Evolutionary conservation across 495 filamentous ascomycete genomes (phyloP), one percentile per base, ranked within the genome.

Genomic region (Hypoxylon perforatum): DNA sequence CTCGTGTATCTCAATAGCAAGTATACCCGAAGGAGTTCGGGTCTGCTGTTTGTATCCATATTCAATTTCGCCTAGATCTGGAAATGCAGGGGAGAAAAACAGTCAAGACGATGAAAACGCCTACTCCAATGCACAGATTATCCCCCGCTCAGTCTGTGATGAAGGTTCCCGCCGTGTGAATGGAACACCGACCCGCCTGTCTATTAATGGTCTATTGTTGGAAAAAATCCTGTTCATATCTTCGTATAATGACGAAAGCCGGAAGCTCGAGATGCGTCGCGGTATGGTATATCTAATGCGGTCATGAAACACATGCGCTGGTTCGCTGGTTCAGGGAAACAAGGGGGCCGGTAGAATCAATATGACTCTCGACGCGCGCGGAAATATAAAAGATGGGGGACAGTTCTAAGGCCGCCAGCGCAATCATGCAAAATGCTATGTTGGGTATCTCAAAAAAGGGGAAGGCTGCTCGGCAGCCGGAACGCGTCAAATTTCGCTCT

Each of bases 251-350:
- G 23, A 48, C 0, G 6, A 25, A 51, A 15, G 23, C 38, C 6
- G 47, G 10, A 28, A 36, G 41, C 25, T 9, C 55, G 33, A 52
- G 19, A 21, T 18, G 39, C 25, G 61, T 42, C 45, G 21, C 17
- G 15, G 33, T 59, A 18, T 42, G 63, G 41, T 66, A 65, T 70
- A 66, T 70, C 67, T 66, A 70, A 65, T 70, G 57, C 56, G 61
- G 46, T 52, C 55, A 41, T 63, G 45, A 57, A 65, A 57, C n/a
- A 21, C 35, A n/a, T 39, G 56, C 14, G 44, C 54, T 30, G 21
- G 12, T 44, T 7, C 7, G 46, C 30, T n/a, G n/a, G n/a, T n/a
- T n/a, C n/a, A n/a, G n/a, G n/a, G n/a, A n/a, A n/a, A n/a, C 15
- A 46, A 17, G 28, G 18, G 35, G 28, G 15, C 39, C 48, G 45